Evolutionary conservation across 2,329 filamentous ascomycete genomes (phyloP).

Genomic region (Xylaria sp.): DNA sequence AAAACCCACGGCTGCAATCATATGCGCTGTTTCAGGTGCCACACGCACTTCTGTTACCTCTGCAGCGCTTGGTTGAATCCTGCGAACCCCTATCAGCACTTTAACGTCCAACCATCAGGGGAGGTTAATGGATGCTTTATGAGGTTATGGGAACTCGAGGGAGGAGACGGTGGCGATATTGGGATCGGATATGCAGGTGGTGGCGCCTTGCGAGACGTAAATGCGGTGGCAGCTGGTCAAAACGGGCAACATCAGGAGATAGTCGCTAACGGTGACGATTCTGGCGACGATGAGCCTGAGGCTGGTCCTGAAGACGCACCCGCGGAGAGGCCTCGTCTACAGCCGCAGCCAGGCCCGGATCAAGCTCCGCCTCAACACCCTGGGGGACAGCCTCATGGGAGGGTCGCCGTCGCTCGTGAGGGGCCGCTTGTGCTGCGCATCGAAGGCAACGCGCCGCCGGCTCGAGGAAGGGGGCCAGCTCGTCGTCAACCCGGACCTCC

Average conservation of each 20-base stretch:
- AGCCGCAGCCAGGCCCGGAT: constrained; percentile 16
- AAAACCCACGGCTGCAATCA: constrained; percentile 96
- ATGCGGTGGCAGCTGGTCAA: constrained; percentile 23
- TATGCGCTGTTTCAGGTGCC: constrained; percentile 90
- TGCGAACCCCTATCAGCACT: constrained; percentile 84
- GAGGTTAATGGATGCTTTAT: constrained; percentile 71
- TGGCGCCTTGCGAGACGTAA: constrained; percentile 21
- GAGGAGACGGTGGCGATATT: constrained; percentile 68
- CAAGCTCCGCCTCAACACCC: constrained; percentile 29
- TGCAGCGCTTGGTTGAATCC: constrained; percentile 85
- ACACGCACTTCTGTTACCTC: constrained; percentile 93
- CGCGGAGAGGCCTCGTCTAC: constrained; percentile 13
- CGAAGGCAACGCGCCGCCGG: constrained; percentile 42
- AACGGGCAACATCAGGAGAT: constrained; percentile 29
- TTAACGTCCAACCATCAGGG: constrained; percentile 65
- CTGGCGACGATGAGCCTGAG: constrained; percentile 37
- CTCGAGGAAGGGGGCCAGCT: constrained; percentile 25
- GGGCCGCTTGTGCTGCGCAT: constrained; percentile 61
- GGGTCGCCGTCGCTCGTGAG: constrained; percentile 55
- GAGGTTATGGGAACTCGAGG: constrained; percentile 87
- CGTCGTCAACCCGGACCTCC: constrained; percentile 31
- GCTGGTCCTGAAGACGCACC: constrained; percentile 30
- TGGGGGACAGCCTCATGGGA: constrained; percentile 34
- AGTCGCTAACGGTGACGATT: constrained; percentile 31
- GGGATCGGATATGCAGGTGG: constrained; percentile 50